Evolutionary conservation across 2,329 filamentous ascomycete genomes (phyloP).

Genomic region (Rutstroemia sp.): DNA sequence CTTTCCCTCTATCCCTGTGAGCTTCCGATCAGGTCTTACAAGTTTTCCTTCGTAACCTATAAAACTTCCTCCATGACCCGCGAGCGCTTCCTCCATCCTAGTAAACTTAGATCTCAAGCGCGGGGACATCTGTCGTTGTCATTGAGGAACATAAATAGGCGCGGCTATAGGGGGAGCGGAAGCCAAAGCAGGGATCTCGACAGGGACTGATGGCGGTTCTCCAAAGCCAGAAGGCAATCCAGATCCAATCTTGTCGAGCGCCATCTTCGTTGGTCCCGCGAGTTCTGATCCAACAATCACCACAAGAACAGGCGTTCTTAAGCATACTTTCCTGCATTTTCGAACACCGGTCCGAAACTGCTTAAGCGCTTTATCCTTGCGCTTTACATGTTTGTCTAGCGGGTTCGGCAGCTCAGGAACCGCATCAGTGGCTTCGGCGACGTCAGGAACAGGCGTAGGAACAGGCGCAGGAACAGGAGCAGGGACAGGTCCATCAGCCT

Average conservation of each 20-base stretch:
- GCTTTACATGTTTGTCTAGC: constrained; percentile 1
- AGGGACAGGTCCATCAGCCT: constrained; percentile 1
- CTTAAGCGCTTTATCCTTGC: not conserved
- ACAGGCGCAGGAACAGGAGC: not conserved
- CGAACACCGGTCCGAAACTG: constrained; percentile 6
- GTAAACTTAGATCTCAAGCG: not conserved
- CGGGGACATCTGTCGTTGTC: constrained; percentile 1
- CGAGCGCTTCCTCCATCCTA: not conserved
- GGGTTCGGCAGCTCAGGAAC: not conserved
- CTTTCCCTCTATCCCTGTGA: not conserved
- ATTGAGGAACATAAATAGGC: not conserved
- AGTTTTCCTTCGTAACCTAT: too few relatives aligned
- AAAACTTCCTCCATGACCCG: not conserved
- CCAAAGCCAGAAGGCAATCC: constrained; percentile 2
- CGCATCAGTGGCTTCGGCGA: not conserved
- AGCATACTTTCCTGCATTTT: not conserved
- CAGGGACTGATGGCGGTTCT: not conserved
- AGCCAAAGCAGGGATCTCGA: not conserved
- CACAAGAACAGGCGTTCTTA: constrained; percentile 12
- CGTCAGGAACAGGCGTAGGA: not conserved
- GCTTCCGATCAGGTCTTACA: too few relatives aligned
- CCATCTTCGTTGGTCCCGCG: constrained; percentile 10
- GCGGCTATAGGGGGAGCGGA: not conserved
- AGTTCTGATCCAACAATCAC: constrained; percentile 12
- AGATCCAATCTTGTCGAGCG: constrained; percentile 3